phyloP scores from a whole-genome alignment of 768 basidiomycete species.

The Tricholoma sp. region DNA sequence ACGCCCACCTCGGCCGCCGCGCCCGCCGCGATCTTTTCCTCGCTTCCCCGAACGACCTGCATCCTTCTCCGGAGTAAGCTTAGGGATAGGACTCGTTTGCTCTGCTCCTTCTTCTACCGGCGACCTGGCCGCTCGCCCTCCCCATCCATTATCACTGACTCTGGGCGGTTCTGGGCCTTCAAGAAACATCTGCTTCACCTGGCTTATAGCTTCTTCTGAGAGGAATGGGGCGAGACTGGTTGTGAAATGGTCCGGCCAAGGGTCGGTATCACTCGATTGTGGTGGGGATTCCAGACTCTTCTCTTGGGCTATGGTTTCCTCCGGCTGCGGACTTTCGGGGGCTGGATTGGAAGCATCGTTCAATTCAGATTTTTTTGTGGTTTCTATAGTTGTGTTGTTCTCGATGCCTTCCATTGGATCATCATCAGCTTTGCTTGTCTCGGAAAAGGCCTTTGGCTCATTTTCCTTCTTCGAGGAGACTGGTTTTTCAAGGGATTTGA shows the following conservation, averaged over 20 bases:
- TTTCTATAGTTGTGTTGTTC: conserved; percentile 2
- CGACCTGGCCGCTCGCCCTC: conserved; percentile 35
- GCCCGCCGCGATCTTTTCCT: conserved; percentile 37
- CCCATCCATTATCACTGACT: conserved; percentile 75
- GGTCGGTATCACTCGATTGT: conserved; percentile 24
- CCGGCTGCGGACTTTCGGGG: no score
- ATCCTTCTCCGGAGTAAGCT: conserved; percentile 19
- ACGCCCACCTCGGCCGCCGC: conserved; percentile 42
- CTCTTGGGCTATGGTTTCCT: not conserved
- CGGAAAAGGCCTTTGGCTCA: conserved; percentile 8
- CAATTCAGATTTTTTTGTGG: conserved; percentile 4
- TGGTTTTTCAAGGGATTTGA: conserved; percentile 77
- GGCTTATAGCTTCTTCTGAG: conserved; percentile 49
- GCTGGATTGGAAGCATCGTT: conserved; percentile 6
- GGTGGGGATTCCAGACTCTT: not conserved
- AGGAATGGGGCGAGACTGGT: conserved; percentile 58
- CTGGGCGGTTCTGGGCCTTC: conserved; percentile 80
- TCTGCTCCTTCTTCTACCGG: conserved; percentile 18
- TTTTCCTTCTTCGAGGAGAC: conserved; percentile 43
- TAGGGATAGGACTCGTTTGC: conserved; percentile 9
- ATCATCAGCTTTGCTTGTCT: conserved; percentile 14
- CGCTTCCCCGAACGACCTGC: conserved; percentile 27
- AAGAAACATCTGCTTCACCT: conserved; percentile 69
- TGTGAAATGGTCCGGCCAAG: conserved; percentile 66
- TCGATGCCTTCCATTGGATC: conserved; percentile 17